Percentiles rank a stretch among this genome's conserved stretches.
phyloP scores from a whole-genome alignment of 1,139 yeast species.

The Groenewaldozyma sp. region DNA sequence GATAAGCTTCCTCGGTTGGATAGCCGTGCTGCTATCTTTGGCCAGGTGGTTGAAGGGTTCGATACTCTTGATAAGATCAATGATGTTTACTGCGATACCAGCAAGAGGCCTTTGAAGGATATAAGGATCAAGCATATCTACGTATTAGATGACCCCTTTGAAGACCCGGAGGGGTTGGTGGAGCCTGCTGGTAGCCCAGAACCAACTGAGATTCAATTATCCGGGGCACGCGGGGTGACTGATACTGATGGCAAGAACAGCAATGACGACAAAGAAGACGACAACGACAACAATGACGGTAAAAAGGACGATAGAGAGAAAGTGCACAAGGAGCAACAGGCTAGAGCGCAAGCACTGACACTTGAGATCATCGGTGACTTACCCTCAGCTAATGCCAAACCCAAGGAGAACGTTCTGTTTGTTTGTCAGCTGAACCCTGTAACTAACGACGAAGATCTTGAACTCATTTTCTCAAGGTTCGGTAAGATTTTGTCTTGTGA shows the following conservation, averaged over 20 bases:
- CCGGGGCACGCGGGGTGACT: constrained; percentile 8
- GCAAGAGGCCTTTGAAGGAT: constrained; percentile 38
- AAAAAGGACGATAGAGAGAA: constrained; percentile 22
- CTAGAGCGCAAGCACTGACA: constrained; percentile 47
- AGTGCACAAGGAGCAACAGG: constrained; percentile 28
- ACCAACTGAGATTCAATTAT: constrained; percentile 32
- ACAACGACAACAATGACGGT: constrained; percentile 14
- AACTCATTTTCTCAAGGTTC: constrained; percentile 48
- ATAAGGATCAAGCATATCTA: constrained; percentile 44
- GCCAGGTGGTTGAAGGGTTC: constrained; percentile 44
- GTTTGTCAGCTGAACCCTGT: constrained; percentile 56
- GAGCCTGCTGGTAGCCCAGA: constrained; percentile 27
- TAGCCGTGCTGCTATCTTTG: constrained; percentile 33
- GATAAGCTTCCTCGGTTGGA: constrained; percentile 16
- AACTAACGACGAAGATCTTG: constrained; percentile 46
- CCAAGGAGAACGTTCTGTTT: constrained; percentile 53
- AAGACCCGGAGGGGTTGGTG: constrained; percentile 30
- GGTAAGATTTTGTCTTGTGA: constrained; percentile 47
- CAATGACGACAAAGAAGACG: constrained; percentile 21
- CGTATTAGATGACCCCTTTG: constrained; percentile 48
- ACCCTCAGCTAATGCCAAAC: constrained; percentile 49
- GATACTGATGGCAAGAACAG: constrained; percentile 28
- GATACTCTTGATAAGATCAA: constrained; percentile 40
- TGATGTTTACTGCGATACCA: constrained; percentile 32
- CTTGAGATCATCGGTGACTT: constrained; percentile 57